These are phyloP conservation scores for Pichia heedii DNA, from an alignment of 805 yeast genomes.

Conservation along the genomic window DNA sequence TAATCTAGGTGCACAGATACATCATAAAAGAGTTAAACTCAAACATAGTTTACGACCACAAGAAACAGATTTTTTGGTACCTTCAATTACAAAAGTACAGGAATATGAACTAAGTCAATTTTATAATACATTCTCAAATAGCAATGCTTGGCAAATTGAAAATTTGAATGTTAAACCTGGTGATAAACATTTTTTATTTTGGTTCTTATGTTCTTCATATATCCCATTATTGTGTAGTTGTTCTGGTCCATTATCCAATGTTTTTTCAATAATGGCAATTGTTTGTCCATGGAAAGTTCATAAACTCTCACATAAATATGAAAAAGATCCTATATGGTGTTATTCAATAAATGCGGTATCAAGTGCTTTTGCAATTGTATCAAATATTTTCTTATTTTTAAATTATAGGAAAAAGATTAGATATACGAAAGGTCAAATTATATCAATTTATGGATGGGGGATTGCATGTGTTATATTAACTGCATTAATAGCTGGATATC, in stretches of 20 bases:
- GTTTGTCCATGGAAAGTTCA: conserved; percentile 51
- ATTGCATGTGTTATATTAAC: conserved; percentile 47
- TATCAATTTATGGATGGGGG: conserved; percentile 59
- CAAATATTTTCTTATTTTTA: conserved; percentile 60
- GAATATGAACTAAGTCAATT: conserved; percentile 15
- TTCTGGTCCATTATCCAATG: conserved; percentile 68
- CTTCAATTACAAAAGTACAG: conserved; percentile 7
- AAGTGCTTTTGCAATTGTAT: conserved; percentile 52
- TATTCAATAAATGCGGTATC: conserved; percentile 53
- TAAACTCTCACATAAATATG: conserved; percentile 1
- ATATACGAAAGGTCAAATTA: conserved; percentile 52
- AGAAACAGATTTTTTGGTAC: conserved; percentile 1
- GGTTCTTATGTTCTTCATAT: conserved; percentile 62
- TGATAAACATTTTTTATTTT: conserved; percentile 27
- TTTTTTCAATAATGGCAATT: conserved; percentile 63
- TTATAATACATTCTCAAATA: conserved; percentile 21
- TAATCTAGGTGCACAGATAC: too few relatives aligned
- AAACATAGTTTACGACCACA: not conserved
- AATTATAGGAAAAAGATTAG: conserved; percentile 54
- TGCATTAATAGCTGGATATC: conserved; percentile 34
- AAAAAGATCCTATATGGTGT: conserved; percentile 27
- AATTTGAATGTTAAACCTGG: conserved; percentile 27
- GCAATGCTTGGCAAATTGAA: conserved; percentile 24
- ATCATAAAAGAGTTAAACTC: too few relatives aligned
- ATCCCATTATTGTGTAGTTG: conserved; percentile 74